Conservation (phyloP, 1,284 basidiomycete species). For the Leccinum cinnamomeum region DNA sequence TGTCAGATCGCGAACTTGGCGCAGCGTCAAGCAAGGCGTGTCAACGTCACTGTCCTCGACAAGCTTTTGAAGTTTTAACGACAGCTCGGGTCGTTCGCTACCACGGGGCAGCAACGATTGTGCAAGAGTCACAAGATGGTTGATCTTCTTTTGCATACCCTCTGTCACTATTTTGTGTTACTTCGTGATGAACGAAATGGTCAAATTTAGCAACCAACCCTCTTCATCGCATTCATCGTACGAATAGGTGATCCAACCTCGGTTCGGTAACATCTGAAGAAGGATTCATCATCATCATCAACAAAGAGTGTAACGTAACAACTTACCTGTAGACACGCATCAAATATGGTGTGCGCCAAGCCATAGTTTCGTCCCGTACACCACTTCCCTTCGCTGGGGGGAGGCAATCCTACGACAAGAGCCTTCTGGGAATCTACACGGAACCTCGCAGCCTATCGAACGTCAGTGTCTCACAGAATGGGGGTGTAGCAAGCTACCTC, state of each 20-base stretch:
- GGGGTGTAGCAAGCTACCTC: slow-evolving; percentile 36
- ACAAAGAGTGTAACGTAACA: not conserved
- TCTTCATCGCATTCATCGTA: slow-evolving; percentile 20
- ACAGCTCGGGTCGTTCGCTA: slow-evolving; percentile 32
- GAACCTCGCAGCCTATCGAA: slow-evolving; percentile 42
- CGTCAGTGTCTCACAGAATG: not conserved
- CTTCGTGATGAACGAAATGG: not conserved
- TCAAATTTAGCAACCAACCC: slow-evolving; percentile 14
- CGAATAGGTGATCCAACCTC: slow-evolving; percentile 26
- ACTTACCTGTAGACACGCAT: slow-evolving; percentile 39
- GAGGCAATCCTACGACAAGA: slow-evolving; percentile 50
- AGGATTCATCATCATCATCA: not conserved
- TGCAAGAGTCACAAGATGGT: slow-evolving; percentile 39
- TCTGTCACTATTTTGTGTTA: slow-evolving; percentile 27
- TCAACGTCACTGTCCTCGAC: slow-evolving; percentile 36
- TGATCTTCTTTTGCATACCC: slow-evolving; percentile 36
- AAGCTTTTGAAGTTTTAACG: slow-evolving; percentile 33
- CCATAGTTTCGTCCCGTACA: slow-evolving; percentile 44
- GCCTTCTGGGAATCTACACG: slow-evolving; percentile 45
- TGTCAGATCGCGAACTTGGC: slow-evolving; percentile 40
- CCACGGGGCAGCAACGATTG: slow-evolving; percentile 41
- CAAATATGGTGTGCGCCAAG: slow-evolving; percentile 43
- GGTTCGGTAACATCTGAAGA: slow-evolving; percentile 40
- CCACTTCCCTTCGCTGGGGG: slow-evolving; percentile 40
- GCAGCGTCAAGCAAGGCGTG: slow-evolving; percentile 35